Conservation (phyloP, 2,329 filamentous ascomycete genomes). For the Dactylella cylindrospora region DNA sequence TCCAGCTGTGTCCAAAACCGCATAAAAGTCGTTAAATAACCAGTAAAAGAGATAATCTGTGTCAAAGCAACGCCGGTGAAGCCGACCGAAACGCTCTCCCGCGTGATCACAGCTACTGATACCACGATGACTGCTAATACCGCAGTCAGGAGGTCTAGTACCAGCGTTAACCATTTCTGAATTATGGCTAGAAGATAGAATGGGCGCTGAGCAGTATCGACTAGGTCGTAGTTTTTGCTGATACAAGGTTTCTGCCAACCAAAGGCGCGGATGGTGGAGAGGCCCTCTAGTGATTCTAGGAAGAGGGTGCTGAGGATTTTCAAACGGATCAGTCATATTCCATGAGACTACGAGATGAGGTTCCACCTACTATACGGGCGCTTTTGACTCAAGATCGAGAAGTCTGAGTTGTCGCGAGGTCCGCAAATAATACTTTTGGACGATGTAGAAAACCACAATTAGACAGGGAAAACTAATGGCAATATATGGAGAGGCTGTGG, state of each 20-base stretch:
- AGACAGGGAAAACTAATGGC: constrained; percentile 59
- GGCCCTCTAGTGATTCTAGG: constrained; percentile 60
- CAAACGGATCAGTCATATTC: background rate
- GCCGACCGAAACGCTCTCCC: constrained; percentile 50
- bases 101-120: constrained; percentile 55
- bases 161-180: constrained; percentile 61
- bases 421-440: constrained; percentile 63
- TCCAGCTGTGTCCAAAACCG: constrained; percentile 52
- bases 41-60: constrained; percentile 50
- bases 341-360: background rate
- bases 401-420: constrained; percentile 64
- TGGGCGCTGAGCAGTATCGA: constrained; percentile 61
- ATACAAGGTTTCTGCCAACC: constrained; percentile 57
- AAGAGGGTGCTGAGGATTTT: constrained; percentile 55
- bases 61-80: constrained; percentile 53
- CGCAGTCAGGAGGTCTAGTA: constrained; percentile 58
- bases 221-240: constrained; percentile 55
- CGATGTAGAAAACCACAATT: constrained; percentile 54
- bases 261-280: constrained; percentile 62
- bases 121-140: constrained; percentile 57
- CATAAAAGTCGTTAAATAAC: constrained; percentile 51
- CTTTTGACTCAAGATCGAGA: constrained; percentile 64
- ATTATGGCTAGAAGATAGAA: constrained; percentile 62
- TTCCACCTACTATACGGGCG: constrained; percentile 57
- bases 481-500: constrained; percentile 56